A percentile compares a stretch with the other conserved stretches of the same genome.
Evolutionary conservation across 257 asterid species (phyloP).

Genomic region (Apocynum venetum): DNA sequence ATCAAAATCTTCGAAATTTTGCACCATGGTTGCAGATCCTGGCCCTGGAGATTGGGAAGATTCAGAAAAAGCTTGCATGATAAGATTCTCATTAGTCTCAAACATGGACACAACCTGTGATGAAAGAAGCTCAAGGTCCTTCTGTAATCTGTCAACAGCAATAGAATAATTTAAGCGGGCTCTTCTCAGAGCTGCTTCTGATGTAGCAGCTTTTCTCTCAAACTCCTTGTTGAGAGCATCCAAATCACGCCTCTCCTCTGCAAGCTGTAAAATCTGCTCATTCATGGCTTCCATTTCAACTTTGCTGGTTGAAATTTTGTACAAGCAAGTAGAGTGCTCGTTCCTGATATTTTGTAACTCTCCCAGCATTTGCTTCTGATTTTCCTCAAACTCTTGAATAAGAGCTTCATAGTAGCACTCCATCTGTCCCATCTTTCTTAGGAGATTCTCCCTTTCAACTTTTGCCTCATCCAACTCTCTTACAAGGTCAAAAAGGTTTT

Average conservation of each 20-base stretch:
- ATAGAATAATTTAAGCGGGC: constrained; percentile 92
- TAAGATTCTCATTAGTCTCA: constrained; percentile 80
- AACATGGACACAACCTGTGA: constrained; percentile 93
- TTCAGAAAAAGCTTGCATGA: constrained; percentile 70
- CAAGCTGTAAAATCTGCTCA: constrained; percentile 51
- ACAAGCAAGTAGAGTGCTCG: constrained; percentile 78
- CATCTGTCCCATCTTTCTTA: constrained; percentile 86
- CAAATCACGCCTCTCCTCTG: constrained; percentile 60
- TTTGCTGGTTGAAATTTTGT: constrained; percentile 53
- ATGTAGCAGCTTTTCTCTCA: constrained; percentile 63
- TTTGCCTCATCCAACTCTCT: constrained; percentile 90
- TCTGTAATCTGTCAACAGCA: constrained; percentile 89
- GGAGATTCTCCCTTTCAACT: constrained; percentile 73
- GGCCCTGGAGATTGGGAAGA: constrained; percentile 35
- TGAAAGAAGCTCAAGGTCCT: constrained; percentile 92
- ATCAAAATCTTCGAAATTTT: constrained; percentile 37
- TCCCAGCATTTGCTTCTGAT: constrained; percentile 74
- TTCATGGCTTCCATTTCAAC: constrained; percentile 67
- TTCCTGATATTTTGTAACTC: constrained; percentile 76
- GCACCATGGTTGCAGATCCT: constrained; percentile 20
- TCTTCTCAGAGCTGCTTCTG: constrained; percentile 84
- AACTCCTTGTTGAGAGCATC: constrained; percentile 73
- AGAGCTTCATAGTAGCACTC: constrained; percentile 93
- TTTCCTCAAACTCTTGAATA: constrained; percentile 87
- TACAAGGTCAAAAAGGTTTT: constrained; percentile 71